Conservation (phyloP, 1,139 yeast species). For the Schwanniomyces etchellsii region DNA sequence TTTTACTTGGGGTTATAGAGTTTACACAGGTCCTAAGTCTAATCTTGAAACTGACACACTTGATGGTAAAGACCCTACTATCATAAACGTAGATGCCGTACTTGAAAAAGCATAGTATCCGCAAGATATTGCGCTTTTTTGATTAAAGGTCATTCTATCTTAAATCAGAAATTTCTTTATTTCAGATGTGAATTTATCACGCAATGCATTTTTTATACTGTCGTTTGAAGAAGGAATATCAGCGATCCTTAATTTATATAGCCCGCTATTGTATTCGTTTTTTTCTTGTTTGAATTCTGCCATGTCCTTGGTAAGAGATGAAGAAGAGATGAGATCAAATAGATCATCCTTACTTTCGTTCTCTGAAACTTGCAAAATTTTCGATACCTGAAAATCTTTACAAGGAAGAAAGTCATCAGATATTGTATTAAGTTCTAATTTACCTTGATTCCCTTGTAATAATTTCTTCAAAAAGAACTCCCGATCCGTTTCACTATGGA, state of each 20-base stretch:
- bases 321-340: background rate
- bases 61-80: no score
- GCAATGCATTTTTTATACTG: no score
- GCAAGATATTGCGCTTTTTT: background rate
- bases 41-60: constrained; percentile 19
- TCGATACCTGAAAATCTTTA: background rate
- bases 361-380: background rate
- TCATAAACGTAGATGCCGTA: background rate
- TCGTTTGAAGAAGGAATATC: no score
- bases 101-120: background rate
- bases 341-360: background rate
- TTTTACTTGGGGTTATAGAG: constrained; percentile 33
- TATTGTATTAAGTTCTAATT: background rate
- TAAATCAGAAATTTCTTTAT: no score
- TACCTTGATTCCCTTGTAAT: background rate
- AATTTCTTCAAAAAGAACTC: background rate
- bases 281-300: background rate
- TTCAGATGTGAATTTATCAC: no score
- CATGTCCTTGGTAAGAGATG: background rate
- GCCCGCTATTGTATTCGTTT: background rate
- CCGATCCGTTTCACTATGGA: background rate
- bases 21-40: constrained; percentile 16
- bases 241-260: background rate
- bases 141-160: background rate
- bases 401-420: background rate